Percentiles rank a stretch among this genome's conserved stretches.
phyloP scores from a whole-genome alignment of 352 stramenopile species.

The Globisporangium recalcitrans region DNA sequence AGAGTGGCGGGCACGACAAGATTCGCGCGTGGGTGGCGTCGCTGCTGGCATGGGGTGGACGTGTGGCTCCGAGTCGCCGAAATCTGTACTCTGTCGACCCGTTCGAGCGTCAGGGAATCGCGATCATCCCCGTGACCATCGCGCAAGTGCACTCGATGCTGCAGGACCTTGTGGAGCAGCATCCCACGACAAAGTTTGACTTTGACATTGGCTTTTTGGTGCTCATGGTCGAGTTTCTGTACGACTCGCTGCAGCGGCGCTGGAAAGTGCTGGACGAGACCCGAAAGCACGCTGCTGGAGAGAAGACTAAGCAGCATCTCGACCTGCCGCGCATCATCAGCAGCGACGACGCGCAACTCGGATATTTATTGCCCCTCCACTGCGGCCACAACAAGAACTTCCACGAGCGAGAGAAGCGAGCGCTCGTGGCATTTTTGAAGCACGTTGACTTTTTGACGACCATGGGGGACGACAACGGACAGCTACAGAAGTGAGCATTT shows the following conservation, averaged over 20 bases:
- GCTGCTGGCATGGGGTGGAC: conserved; percentile 67
- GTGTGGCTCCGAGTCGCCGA: conserved; percentile 30
- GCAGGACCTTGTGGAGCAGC: conserved; percentile 49
- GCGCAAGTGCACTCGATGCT: conserved; percentile 48
- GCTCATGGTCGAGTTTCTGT: conserved; percentile 75
- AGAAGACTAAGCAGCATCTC: neutral
- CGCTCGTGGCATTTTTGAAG: conserved; percentile 51
- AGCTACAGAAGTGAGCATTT: neutral
- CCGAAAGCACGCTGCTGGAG: conserved; percentile 12
- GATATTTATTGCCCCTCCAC: conserved; percentile 62
- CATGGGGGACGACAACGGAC: neutral
- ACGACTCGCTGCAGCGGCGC: conserved; percentile 50
- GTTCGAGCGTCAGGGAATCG: conserved; percentile 66
- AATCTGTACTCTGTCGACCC: conserved; percentile 37
- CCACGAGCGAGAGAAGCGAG: conserved; percentile 61
- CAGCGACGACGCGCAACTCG: conserved; percentile 32
- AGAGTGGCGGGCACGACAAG: conserved; percentile 66
- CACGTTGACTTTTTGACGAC: conserved; percentile 33
- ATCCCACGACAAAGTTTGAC: conserved; percentile 63
- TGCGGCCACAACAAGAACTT: conserved; percentile 88
- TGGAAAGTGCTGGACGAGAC: conserved; percentile 44
- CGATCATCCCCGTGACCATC: conserved; percentile 58
- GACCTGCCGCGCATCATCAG: conserved; percentile 29
- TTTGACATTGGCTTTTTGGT: conserved; percentile 67
- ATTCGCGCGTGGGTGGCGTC: conserved; percentile 80